Base-by-base conservation (phyloP, 2,329 filamentous ascomycete species). In the Aspergillus fructus region DNA sequence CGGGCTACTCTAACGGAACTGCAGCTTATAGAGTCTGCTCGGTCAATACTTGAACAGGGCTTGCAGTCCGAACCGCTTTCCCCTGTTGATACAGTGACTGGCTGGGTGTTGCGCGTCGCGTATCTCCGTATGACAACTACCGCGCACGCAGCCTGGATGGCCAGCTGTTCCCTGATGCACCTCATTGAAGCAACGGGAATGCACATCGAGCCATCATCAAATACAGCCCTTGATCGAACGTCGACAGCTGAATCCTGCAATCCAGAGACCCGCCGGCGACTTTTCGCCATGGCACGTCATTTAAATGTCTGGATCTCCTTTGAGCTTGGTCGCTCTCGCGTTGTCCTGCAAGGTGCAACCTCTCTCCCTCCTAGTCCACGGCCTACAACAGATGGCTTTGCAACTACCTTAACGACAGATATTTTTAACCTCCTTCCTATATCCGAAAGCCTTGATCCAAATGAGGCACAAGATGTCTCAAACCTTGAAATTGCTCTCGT, bases 301-400 rank as follows among this genome's bases (percentile, higher is more conserved):
- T 75, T 86, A 7, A 85, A 85, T 61, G 81, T 79, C 12, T 85
- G 83, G 83, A 80, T 81, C 24, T 85, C 82, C 0, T 85, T 84
- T 60, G 83, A 86, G 54, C 78, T 85, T 53, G 83, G 83, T 1
- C 77, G 81, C 0, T 83, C 82, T 0, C 75, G 81, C 9, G 80
- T 85, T 15, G 58, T 76, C 59, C 71, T 84, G 0, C 77, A 78
- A 34, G 78, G 78, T 17, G 77, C 79, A 9, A 77, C 76, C 0
- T 74, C 76, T 1, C 66, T 76, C 11, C 70, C 79, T 8, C 77
- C 79, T 0, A 66, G 71, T 0, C 65, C 71, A 0, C 68, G 71
- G 7, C 67, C 74, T 2, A 75, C 76, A 1, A 77, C 80, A 58
- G 74, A 71, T 50, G 79, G n/a, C 23, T 30, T 24, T 37, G 23